Conservation (phyloP, 2,329 filamentous ascomycete species). For the Calonectria ilicicola region DNA sequence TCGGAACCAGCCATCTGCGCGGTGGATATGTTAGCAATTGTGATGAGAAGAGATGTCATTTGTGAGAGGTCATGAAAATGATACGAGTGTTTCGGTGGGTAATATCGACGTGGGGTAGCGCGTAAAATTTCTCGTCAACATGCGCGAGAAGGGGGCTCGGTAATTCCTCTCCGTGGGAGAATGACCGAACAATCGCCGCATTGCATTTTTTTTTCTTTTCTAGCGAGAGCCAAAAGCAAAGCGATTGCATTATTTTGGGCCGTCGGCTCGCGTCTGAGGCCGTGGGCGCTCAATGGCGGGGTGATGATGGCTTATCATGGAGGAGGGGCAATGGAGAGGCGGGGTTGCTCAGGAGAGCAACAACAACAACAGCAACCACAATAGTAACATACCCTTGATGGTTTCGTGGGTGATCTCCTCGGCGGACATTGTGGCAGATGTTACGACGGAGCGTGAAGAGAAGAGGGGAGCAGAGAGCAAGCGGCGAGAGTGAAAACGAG, state of each 20-base stretch:
- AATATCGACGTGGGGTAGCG: neutral
- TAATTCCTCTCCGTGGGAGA: neutral
- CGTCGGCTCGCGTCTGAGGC: neutral
- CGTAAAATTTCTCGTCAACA: conserved; percentile 10
- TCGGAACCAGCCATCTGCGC: conserved; percentile 98
- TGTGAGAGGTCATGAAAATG: neutral
- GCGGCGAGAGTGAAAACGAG: conserved; percentile 19
- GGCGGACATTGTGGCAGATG: conserved; percentile 62
- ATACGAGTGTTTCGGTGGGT: conserved; percentile 6
- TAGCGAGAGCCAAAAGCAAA: neutral
- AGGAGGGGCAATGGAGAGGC: conserved; percentile 40
- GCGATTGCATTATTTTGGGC: neutral
- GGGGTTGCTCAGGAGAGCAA: conserved; percentile 30
- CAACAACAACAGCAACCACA: conserved; percentile 22
- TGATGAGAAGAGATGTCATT: neutral
- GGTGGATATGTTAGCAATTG: conserved; percentile 25
- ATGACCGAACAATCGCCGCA: neutral
- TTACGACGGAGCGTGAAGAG: conserved; percentile 30
- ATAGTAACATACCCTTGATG: conserved; percentile 72
- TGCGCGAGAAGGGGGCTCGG: neutral
- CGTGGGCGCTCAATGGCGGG: neutral
- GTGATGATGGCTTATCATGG: conserved; percentile 35
- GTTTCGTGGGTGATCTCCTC: conserved; percentile 79
- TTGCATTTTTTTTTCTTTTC: too few species aligned
- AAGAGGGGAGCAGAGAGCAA: conserved; percentile 13